A percentile compares a stretch with the other conserved stretches of the same genome.
Conservation (phyloP, 2,329 filamentous ascomycete genomes). For the Clathrospora elynae region DNA sequence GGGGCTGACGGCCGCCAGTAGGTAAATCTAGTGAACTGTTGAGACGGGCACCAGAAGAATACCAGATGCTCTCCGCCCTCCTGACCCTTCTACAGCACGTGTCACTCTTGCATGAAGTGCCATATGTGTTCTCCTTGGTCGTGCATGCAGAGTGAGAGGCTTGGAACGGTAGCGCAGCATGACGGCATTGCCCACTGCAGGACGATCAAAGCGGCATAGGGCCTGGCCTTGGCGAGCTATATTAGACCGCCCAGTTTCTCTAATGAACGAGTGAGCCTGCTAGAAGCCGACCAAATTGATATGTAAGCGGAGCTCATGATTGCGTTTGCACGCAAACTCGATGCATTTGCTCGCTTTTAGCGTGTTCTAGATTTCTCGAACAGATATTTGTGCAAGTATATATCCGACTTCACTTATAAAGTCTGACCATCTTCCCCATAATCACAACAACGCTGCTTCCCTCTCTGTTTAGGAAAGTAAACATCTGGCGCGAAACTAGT, state of each 20-base stretch:
- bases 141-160: conserved; percentile 25
- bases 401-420: too few species aligned
- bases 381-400: not conserved
- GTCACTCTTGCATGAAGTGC: conserved; percentile 1
- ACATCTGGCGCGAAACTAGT: conserved; percentile 3
- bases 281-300: conserved; percentile 18
- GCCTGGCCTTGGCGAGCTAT: conserved; percentile 23
- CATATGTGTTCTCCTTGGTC: conserved; percentile 25
- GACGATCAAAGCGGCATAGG: conserved; percentile 10
- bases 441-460: too few species aligned
- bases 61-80: conserved; percentile 21
- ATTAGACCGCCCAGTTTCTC: conserved; percentile 32
- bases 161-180: conserved; percentile 21
- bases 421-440: too few species aligned
- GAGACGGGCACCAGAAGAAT: conserved; percentile 24
- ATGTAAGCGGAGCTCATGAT: conserved; percentile 13
- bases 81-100: conserved; percentile 3
- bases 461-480: not conserved
- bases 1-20: conserved; percentile 27
- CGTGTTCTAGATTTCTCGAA: not conserved
- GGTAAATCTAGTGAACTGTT: conserved; percentile 27
- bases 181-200: conserved; percentile 24
- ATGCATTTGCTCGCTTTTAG: conserved; percentile 9
- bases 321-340: conserved; percentile 12
- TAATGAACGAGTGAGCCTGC: conserved; percentile 17